Evolutionary conservation across 106 monocot genomes (phyloP).

Genomic region (Amphibolis antarctica): DNA sequence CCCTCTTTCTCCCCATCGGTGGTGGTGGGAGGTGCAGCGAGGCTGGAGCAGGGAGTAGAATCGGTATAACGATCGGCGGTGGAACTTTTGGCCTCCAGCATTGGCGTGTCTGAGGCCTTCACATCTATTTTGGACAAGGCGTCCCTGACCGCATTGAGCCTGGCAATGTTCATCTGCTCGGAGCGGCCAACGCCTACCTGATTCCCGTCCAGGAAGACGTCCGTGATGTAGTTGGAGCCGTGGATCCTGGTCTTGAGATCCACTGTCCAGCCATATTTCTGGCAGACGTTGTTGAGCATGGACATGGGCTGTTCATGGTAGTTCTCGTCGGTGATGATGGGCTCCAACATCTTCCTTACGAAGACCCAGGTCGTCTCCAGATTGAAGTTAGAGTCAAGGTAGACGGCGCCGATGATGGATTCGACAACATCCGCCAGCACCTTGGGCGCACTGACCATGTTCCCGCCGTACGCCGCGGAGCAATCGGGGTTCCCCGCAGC

Average conservation of each 20-base stretch:
- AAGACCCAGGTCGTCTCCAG: slow-evolving; percentile 39
- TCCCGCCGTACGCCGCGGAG: slow-evolving; percentile 22
- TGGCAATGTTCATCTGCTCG: slow-evolving; percentile 40
- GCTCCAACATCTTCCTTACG: slow-evolving; percentile 41
- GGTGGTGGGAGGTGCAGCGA: too few relatives aligned
- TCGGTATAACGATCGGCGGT: too few relatives aligned
- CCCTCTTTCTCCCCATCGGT: slow-evolving; percentile 8
- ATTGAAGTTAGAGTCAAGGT: slow-evolving; percentile 39
- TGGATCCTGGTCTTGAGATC: slow-evolving; percentile 28
- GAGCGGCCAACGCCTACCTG: slow-evolving; percentile 34
- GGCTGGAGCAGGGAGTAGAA: too few relatives aligned
- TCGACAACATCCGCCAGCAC: slow-evolving; percentile 61
- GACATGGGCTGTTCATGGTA: slow-evolving; percentile 44
- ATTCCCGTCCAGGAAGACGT: slow-evolving; percentile 38
- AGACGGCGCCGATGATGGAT: slow-evolving; percentile 44
- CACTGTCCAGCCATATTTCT: slow-evolving; percentile 26
- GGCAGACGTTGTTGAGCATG: slow-evolving; percentile 36
- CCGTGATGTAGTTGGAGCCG: slow-evolving; percentile 11
- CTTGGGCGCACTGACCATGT: slow-evolving; percentile 32
- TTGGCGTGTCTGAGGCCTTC: slow-evolving; percentile 1
- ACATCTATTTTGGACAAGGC: slow-evolving; percentile 30
- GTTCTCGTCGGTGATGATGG: slow-evolving; percentile 48
- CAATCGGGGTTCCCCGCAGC: not conserved
- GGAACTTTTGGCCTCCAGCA: too few relatives aligned
- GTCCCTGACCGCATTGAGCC: slow-evolving; percentile 53